phyloP scores from a whole-genome alignment of 768 basidiomycete genomes.

The Tephrocybe sp. region DNA sequence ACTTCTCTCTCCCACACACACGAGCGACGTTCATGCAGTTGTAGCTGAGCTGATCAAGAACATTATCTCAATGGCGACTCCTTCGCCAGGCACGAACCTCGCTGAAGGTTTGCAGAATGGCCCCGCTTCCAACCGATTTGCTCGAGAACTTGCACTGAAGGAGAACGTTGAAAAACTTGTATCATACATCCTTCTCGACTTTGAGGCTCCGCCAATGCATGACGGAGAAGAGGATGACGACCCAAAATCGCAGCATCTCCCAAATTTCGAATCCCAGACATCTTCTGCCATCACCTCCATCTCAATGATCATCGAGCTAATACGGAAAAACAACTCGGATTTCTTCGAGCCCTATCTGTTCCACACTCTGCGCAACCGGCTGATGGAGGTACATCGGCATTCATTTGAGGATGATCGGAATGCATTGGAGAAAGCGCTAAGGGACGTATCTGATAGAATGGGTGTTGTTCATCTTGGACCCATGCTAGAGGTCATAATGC shows the following conservation, averaged over 20 bases:
- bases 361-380: conserved; percentile 86
- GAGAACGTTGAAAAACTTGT: conserved; percentile 70
- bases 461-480: conserved; percentile 90
- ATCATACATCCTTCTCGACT: conserved; percentile 74
- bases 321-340: conserved; percentile 97
- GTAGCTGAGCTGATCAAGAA: conserved; percentile 91
- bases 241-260: conserved; percentile 18
- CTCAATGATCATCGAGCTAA: conserved; percentile 88
- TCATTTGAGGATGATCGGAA: conserved; percentile 62
- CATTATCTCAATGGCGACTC: conserved; percentile 92
- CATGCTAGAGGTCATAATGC: conserved; percentile 71
- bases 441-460: conserved; percentile 80
- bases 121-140: conserved; percentile 81
- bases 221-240: conserved; percentile 20
- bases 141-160: conserved; percentile 78
- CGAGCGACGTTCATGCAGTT: conserved; percentile 76
- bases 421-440: conserved; percentile 67
- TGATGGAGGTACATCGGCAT: conserved; percentile 85
- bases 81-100: conserved; percentile 75
- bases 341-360: conserved; percentile 98
- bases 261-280: conserved; percentile 50
- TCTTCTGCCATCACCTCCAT: conserved; percentile 88
- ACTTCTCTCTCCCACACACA: conserved; percentile 75
- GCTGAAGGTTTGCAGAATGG: conserved; percentile 67
- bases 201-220: conserved; percentile 29